Percentiles rank a stretch among this genome's conserved stretches.
phyloP scores from a whole-genome alignment of 106 monocot species.

The Amphibolis antarctica region DNA sequence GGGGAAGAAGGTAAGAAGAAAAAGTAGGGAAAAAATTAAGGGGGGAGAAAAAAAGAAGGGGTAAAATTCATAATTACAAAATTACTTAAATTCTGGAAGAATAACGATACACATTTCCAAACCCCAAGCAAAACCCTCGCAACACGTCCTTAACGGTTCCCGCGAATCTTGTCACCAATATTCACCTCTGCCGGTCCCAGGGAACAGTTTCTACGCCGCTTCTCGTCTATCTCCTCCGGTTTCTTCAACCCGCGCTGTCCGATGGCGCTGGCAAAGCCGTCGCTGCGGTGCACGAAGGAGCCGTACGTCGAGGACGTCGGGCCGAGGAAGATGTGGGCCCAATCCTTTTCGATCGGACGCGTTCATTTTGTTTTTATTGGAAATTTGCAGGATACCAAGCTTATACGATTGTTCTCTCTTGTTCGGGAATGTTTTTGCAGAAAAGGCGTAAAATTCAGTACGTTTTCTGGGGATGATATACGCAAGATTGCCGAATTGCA shows the following conservation, averaged over 20 bases:
- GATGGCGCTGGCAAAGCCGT: slow-evolving; percentile 18
- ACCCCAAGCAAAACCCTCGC: too few species aligned
- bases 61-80: too few species aligned
- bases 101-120: too few species aligned
- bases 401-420: background rate
- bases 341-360: background rate
- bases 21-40: too few species aligned
- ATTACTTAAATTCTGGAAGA: too few species aligned
- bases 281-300: slow-evolving; percentile 76
- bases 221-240: too few species aligned
- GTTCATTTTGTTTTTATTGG: background rate
- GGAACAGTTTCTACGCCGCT: background rate
- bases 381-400: background rate
- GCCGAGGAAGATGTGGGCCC: slow-evolving; percentile 47
- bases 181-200: too few species aligned
- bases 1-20: too few species aligned
- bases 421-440: slow-evolving; percentile 16
- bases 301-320: slow-evolving; percentile 61
- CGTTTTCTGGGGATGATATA: slow-evolving; percentile 67
- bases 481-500: slow-evolving; percentile 65
- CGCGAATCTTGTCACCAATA: too few species aligned
- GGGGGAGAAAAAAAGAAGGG: too few species aligned
- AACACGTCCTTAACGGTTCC: too few species aligned
- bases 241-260: too few species aligned
- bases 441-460: slow-evolving; percentile 52